Base-by-base conservation (phyloP, 2,329 filamentous ascomycete species). In the Volutella citrinella region DNA sequence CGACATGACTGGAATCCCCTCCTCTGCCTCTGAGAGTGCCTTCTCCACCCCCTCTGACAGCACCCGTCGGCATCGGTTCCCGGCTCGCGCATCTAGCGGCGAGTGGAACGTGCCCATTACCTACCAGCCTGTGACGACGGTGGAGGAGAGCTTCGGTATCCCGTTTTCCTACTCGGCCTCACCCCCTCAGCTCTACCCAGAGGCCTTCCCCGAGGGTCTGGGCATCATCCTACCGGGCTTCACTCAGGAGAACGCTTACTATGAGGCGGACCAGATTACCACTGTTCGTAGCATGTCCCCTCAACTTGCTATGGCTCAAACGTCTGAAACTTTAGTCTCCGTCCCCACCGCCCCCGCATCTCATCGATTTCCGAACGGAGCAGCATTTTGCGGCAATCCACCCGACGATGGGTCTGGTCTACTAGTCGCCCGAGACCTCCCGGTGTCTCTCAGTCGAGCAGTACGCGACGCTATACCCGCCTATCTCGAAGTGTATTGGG, bases 401-500 rank as follows among this genome's bases (percentile, higher is more conserved):
- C 67, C 70, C 51, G 57, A 59, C 46, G 52, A 61, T 47, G 56
- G 61, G 32, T 43, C 66, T 49, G 60, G 51, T 37, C 54, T 61
- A 40, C 55, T 65, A 45, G 54, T 34, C 20, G 30, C 43, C 34
- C 42, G 46, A 18, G 44, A 50, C 23, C 25, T 53, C 18, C 45
- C 56, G 9, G 41, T 61, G 33, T 55, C 61, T 32, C 51, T 72
- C 45, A 60, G 63, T 40, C 54, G 57, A 19, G 59, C 60, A 29
- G 56, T 63, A 27, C 62, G 61, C 39, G 65, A 61, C 30, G 62
- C 64, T 24, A 65, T 76, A 27, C 71, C 74, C 25, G 51, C 52
- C 25, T 77, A 77, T 42, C 58, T 78, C 39, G 61, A 71, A 16
- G 56, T 70, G 21, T 78, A 76, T 55, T 78, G 74, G 74, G 61